Evolutionary conservation across 2,329 filamentous ascomycete species (phyloP), one percentile per base, ranked within the genome.

Genomic region (Blastomyces percursus): DNA sequence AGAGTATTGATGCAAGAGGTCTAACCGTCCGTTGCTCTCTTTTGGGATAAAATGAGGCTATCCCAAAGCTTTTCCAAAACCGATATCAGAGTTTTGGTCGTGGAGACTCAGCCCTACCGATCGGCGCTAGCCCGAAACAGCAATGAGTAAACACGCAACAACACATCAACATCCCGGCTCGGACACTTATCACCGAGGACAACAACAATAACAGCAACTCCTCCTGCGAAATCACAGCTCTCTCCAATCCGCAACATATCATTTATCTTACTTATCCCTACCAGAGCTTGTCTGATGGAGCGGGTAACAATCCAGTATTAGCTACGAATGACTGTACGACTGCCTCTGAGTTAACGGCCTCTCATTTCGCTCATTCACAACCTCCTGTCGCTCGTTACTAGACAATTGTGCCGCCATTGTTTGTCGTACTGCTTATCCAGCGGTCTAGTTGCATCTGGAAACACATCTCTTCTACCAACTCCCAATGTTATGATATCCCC

Each of bases 121-220:
- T 42, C 51, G 59, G 63, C 69, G 65, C 75, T 76, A 76, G 63
- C 75, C 74, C 44, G 61, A 75, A 72, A 27, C 52, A 68, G 73
- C 30, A 68, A 66, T 67, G 71, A 66, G 73, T 76, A 76, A 77
- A 76, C 74, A 69, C 24, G 24, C 30, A 52, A 59, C 62, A 57
- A 61, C 54, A 51, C 63, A 57, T 30, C 60, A 48, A 69, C 64
- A 66, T 66, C 71, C 71, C 74, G 71, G 70, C 66, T 62, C 64
- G 55, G 61, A 61, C 63, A 58, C 65, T 64, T 64, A 62, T 61
- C 63, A 61, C 54, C 63, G 19, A n/a, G 27, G 32, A 52, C 52
- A 35, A 55, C 14, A 55, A 38, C n/a, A 42, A 27, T 4, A 30
- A 61, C 61, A 48, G 58, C 44, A 32, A 30, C 27, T 30, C 4